Evolutionary conservation across 2,329 filamentous ascomycete species (phyloP), one percentile per base, ranked within the genome.

Genomic region (Lomentospora prolificans): DNA sequence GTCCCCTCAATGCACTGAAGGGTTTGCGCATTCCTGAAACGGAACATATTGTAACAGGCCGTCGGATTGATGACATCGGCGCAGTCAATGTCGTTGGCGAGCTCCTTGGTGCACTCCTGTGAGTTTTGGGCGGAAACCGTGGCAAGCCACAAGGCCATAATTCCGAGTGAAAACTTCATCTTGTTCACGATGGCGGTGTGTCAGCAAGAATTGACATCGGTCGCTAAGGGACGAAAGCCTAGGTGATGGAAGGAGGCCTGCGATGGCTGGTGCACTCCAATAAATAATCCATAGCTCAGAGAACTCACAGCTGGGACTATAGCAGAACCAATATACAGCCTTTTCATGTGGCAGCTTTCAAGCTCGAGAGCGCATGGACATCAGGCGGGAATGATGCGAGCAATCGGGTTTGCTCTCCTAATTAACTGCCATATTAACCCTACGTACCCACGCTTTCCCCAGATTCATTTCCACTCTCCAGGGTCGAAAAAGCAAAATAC

Each of bases 41-140:
- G 60, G 60, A 66, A 71, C 59, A 70, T 62, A 60, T 72, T 72
- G 61, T 72, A 72, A 62, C 70, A 72, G 25, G 70, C 70, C 50
- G 65, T 69, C 17, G 70, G 67, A 50, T 72, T 68, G 58, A 71
- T 68, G 30, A 72, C 70, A 33, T 64, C 67, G 17, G 68, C 67
- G 51, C 70, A 72, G 27, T 72, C 69, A 50, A 71, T 67, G 9
- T 65, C 68, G 2, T 60, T 61, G 2, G 66, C 66, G 7, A 71
- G 64, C 17, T 71, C 68, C 17, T 55, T 55, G 14, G 64, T 69
- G 59, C 69, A 72, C 14, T 64, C 67, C 1, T 64, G 62, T 5
- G 14, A 19, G 5, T 59, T 17, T 41, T 72, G 69, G 17, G 62
- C 60, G 1, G 63, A 22, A 6, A 57, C 61, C 6, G 60, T 22